These are phyloP conservation scores for Thielaviopsis punctulata DNA, from an alignment of 2,329 filamentous ascomycete genomes.

Conservation along the genomic window DNA sequence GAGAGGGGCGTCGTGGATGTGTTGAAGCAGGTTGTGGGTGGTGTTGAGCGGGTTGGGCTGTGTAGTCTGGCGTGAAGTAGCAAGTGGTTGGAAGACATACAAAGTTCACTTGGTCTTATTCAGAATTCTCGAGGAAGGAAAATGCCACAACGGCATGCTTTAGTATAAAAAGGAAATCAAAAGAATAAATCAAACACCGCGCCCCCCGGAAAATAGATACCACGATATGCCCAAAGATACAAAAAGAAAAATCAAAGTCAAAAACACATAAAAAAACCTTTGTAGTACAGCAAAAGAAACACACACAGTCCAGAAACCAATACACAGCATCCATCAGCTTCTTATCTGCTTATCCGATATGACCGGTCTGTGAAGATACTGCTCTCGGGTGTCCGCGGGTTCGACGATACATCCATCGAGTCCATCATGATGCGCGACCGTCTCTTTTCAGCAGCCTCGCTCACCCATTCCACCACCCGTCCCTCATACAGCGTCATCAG, in stretches of 20 bases:
- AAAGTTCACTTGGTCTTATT: too few relatives aligned
- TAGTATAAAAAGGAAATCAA: background rate
- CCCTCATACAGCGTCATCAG: constrained; percentile 16
- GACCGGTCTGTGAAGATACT: constrained; percentile 6
- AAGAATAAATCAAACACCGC: background rate
- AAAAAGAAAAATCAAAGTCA: background rate
- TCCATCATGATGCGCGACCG: constrained; percentile 6
- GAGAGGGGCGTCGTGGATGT: background rate
- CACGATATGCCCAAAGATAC: background rate
- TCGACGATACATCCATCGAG: constrained; percentile 3
- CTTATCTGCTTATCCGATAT: constrained; percentile 5
- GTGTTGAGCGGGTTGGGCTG: background rate
- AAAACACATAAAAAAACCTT: background rate
- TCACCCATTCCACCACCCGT: constrained; percentile 10
- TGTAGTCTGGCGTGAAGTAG: background rate
- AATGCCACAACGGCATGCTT: too few relatives aligned
- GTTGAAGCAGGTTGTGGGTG: background rate
- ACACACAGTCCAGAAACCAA: background rate
- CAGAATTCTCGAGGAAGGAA: too few relatives aligned
- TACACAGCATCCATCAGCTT: background rate
- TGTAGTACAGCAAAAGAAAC: background rate
- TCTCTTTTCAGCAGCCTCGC: constrained; percentile 8
- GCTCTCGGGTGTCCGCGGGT: constrained; percentile 7
- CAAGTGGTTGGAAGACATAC: too few relatives aligned
- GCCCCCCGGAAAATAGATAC: background rate